A percentile compares a stretch with the other conserved stretches of the same genome.
These are phyloP conservation scores for Aspergillus tubingensis DNA, from an alignment of 2,329 filamentous ascomycete genomes.

Conservation along the genomic window DNA sequence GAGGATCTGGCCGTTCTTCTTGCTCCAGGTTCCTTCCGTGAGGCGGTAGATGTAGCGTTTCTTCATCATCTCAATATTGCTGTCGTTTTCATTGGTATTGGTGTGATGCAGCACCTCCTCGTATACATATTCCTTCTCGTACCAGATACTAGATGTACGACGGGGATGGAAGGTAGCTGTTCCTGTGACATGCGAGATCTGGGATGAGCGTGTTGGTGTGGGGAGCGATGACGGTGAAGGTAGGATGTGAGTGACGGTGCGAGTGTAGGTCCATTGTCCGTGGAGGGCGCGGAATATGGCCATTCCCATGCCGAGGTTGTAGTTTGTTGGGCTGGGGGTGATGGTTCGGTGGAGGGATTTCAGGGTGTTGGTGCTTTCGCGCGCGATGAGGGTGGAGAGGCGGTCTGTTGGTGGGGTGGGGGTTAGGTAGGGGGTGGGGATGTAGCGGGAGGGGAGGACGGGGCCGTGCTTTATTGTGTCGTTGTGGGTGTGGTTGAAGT, in stretches of 20 bases:
- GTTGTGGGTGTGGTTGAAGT: slow-evolving; percentile 15
- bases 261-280: slow-evolving; percentile 64
- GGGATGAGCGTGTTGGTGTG: neutral
- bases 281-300: slow-evolving; percentile 72
- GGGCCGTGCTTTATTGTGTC: slow-evolving; percentile 27
- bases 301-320: slow-evolving; percentile 58
- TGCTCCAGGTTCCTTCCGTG: slow-evolving; percentile 5
- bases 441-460: slow-evolving; percentile 56
- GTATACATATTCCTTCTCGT: slow-evolving; percentile 40
- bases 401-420: neutral
- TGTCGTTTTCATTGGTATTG: neutral
- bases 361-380: slow-evolving; percentile 13
- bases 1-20: slow-evolving; percentile 14
- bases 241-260: slow-evolving; percentile 41
- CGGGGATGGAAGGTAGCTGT: slow-evolving; percentile 66
- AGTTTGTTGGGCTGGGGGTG: slow-evolving; percentile 29
- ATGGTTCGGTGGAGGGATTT: slow-evolving; percentile 45
- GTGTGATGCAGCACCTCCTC: slow-evolving; percentile 18
- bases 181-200: slow-evolving; percentile 49
- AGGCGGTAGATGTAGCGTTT: slow-evolving; percentile 18
- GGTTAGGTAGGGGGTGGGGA: neutral
- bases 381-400: neutral
- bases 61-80: neutral
- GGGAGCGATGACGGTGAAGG: neutral
- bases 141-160: slow-evolving; percentile 50